These are phyloP conservation scores for Coemansia sp. DNA, from an alignment of 371 early-diverging fungal species.

Conservation along the genomic window DNA sequence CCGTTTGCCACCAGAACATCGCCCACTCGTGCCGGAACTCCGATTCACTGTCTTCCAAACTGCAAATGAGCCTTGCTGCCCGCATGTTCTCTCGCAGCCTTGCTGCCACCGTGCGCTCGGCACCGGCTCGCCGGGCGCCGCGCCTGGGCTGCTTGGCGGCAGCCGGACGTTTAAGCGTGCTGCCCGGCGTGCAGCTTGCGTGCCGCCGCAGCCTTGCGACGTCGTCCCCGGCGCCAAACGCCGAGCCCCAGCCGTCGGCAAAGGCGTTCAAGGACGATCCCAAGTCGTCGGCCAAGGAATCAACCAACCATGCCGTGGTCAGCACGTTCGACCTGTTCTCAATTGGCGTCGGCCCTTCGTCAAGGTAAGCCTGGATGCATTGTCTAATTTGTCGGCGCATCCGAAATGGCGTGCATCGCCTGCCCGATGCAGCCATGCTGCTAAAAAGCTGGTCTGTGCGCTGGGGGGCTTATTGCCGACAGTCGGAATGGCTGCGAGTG, in stretches of 20 bases:
- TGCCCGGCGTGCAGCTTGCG: neutral
- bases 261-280: constrained; percentile 3
- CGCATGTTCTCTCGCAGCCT: constrained; percentile 13
- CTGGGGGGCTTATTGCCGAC: neutral
- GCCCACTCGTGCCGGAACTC: neutral
- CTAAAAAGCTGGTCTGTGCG: constrained; percentile 4
- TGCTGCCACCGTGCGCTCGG: constrained; percentile 5
- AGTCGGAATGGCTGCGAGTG: neutral
- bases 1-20: too few species aligned
- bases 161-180: neutral
- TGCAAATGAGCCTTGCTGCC: constrained; percentile 5
- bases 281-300: constrained; percentile 31
- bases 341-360: constrained; percentile 93
- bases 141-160: neutral
- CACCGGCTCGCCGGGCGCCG: neutral
- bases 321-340: constrained; percentile 94
- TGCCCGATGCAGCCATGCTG: neutral
- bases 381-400: too few species aligned
- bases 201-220: constrained; percentile 20
- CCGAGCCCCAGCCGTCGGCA: constrained; percentile 30
- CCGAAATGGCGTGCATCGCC: too few species aligned
- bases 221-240: constrained; percentile 26
- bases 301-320: constrained; percentile 79
- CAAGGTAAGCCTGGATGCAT: constrained; percentile 54
- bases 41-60: neutral